A percentile compares a stretch with the other conserved stretches of the same genome.
Evolutionary conservation across 345 rosid genomes (phyloP).

Genomic region (Eucalyptus virginea): DNA sequence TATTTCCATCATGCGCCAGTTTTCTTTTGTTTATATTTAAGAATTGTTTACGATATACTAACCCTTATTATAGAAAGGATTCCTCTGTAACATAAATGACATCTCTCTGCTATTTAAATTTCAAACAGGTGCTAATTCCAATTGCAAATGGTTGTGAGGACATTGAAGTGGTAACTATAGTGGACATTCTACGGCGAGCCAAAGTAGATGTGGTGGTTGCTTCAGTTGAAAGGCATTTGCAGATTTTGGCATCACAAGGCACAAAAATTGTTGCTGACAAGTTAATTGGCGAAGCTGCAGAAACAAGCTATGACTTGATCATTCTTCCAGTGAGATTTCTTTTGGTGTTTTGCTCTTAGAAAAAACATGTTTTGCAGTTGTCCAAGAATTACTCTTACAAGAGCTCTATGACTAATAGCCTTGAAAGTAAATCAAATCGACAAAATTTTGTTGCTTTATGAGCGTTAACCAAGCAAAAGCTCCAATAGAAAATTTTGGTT

Average conservation of each 20-base stretch:
- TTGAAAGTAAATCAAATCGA: background rate
- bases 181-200: slow-evolving; percentile 74
- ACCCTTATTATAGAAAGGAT: background rate
- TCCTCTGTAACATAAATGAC: background rate
- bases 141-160: slow-evolving; percentile 85
- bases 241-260: slow-evolving; percentile 61
- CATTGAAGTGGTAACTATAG: slow-evolving; percentile 56
- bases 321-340: slow-evolving; percentile 56
- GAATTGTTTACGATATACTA: background rate
- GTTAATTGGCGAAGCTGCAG: slow-evolving; percentile 49
- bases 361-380: background rate
- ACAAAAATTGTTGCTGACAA: slow-evolving; percentile 71
- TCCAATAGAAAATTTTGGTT: background rate
- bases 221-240: slow-evolving; percentile 57
- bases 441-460: background rate
- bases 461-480: background rate
- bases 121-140: slow-evolving; percentile 66
- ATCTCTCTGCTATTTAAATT: background rate
- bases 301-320: slow-evolving; percentile 52
- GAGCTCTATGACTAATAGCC: background rate
- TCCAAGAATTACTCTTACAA: background rate
- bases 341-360: background rate
- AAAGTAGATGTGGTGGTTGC: slow-evolving; percentile 78
- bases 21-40: background rate
- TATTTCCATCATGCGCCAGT: background rate